Evolutionary conservation across 2,329 filamentous ascomycete genomes (phyloP).

Genomic region (Stagonosporopsis cucurbitacearum): DNA sequence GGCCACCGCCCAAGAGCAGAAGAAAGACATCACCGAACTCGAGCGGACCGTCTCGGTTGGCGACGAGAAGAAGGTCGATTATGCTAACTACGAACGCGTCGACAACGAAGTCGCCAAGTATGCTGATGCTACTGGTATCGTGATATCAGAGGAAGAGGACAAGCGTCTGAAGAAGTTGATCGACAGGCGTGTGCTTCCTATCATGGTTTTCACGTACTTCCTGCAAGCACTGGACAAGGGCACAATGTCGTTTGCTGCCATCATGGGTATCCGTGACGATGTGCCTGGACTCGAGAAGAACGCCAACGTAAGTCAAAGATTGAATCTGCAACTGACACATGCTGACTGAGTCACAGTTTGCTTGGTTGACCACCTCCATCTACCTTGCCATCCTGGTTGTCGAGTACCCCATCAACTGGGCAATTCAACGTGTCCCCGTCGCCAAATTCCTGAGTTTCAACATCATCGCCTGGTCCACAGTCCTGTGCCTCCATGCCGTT

Average conservation of each 20-base stretch:
- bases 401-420: slow-evolving; percentile 74
- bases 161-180: slow-evolving; percentile 68
- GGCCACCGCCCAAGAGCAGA: slow-evolving; percentile 27
- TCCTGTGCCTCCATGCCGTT: slow-evolving; percentile 67
- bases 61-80: slow-evolving; percentile 58
- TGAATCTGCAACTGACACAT: neutral
- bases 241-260: slow-evolving; percentile 67
- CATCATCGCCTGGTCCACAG: slow-evolving; percentile 68
- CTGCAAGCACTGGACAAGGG: slow-evolving; percentile 71
- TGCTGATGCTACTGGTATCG: slow-evolving; percentile 58
- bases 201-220: slow-evolving; percentile 79
- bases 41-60: slow-evolving; percentile 57
- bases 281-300: slow-evolving; percentile 38
- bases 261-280: slow-evolving; percentile 64
- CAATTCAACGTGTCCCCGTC: slow-evolving; percentile 68
- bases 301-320: slow-evolving; percentile 30
- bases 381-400: slow-evolving; percentile 74
- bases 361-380: slow-evolving; percentile 76
- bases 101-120: slow-evolving; percentile 77
- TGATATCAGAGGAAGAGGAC: slow-evolving; percentile 67
- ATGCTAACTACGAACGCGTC: slow-evolving; percentile 65
- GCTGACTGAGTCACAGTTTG: slow-evolving; percentile 57
- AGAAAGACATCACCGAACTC: slow-evolving; percentile 52
- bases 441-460: slow-evolving; percentile 70
- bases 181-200: slow-evolving; percentile 68